Evolutionary conservation across 2,329 filamentous ascomycete species (phyloP).

Genomic region (Dactylonectria macrodidyma): DNA sequence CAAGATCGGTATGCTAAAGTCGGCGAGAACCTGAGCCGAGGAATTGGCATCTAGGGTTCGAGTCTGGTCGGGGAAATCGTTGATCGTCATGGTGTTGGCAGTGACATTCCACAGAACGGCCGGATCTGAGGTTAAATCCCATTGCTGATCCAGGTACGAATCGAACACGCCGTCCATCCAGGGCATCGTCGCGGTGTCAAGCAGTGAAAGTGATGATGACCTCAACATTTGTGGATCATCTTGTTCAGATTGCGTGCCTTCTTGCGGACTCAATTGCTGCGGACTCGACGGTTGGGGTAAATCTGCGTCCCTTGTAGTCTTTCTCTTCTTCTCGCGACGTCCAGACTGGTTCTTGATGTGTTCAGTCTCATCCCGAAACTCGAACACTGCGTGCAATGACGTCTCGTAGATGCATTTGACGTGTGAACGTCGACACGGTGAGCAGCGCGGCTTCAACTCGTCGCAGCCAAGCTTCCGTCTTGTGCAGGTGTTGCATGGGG

Average conservation of each 20-base stretch:
- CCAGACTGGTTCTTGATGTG: neutral
- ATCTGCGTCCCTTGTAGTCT: neutral
- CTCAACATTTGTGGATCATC: neutral
- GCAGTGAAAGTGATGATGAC: neutral
- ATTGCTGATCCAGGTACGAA: neutral
- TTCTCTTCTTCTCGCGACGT: neutral
- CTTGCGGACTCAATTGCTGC: neutral
- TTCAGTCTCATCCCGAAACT: conserved; percentile 9
- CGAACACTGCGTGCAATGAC: conserved; percentile 1
- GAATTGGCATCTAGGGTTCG: neutral
- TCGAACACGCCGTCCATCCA: neutral
- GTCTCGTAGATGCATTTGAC: conserved; percentile 1
- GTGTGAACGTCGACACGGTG: neutral
- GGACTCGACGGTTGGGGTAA: neutral
- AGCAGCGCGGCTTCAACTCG: neutral
- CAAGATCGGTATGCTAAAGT: neutral
- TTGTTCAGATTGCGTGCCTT: neutral
- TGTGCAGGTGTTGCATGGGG: neutral
- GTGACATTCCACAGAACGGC: neutral
- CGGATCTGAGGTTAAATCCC: neutral
- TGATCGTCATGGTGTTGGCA: neutral
- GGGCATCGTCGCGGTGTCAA: neutral
- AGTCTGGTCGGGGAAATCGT: neutral
- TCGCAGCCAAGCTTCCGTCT: neutral
- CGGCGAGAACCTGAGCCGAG: neutral